Evolutionary conservation across 768 basidiomycete genomes (phyloP), one percentile per base, ranked within the genome.

Genomic region (Lentinus tigrinus): DNA sequence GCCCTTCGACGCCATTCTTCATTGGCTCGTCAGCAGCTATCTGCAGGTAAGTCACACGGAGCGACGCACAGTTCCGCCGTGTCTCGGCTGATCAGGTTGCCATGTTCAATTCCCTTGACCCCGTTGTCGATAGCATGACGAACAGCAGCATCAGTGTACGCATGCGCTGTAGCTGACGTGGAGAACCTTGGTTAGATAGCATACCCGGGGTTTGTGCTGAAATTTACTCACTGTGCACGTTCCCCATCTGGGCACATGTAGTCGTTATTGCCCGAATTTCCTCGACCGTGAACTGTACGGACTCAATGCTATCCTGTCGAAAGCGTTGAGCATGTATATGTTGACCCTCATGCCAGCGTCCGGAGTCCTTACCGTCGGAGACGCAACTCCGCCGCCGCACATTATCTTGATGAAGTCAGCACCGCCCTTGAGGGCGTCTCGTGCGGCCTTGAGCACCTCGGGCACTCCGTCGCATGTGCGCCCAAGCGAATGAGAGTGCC

Each of bases 121-220:
- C 79, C 78, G 48, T 77, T 78, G n/a, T 75, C 71, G 36, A 80
- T 71, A 0, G 78, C 77, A 48, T 79, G 78, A 1, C 70, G 65
- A 57, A 80, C 76, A 1, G 77, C 72, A 21, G 73, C 76, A n/a
- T 69, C 65, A 1, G 77, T 79, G 60, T 77, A 74, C 16, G 69
- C 69, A 49, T 71, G 69, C 2, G 68, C 70, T 9, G 70, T 72
- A 1, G 63, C 70, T 73, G 36, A 13, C 24, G 19, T 47, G 26
- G 27, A 37, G 27, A 13, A 43, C 16, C 3, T 19, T 9, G 16
- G 8, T 16, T 21, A 10, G 16, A n/a, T 11, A 14, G 21, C 11
- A 69, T 17, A 11, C 31, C 11, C 31, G 6, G 31, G 31, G 7
- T 31, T 11, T 1, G 11, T 11, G 6, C 6, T 3, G 31, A 31